These are phyloP conservation scores for Coniochaeta prunicola DNA, from an alignment of 2,329 filamentous ascomycete genomes.

Conservation along the genomic window DNA sequence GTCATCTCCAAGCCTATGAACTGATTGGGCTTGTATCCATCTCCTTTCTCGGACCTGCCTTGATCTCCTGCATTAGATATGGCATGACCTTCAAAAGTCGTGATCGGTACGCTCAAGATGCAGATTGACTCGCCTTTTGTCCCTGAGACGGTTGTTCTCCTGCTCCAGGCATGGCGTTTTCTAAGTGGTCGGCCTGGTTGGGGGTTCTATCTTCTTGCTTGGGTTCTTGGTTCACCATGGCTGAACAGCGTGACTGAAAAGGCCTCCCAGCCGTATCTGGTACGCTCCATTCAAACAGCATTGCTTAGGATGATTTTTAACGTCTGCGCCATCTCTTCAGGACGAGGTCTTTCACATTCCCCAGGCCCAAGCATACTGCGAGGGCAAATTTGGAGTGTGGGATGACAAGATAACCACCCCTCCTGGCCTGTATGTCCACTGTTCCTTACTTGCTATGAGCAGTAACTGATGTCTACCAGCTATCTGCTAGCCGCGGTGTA, in stretches of 20 bases:
- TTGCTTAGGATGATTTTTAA: neutral
- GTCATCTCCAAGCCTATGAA: too few species aligned
- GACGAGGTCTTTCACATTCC: slow-evolving; percentile 87
- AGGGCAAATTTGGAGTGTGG: slow-evolving; percentile 69
- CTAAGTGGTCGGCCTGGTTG: neutral
- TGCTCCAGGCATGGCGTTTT: neutral
- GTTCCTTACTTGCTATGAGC: slow-evolving; percentile 1
- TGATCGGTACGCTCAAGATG: neutral
- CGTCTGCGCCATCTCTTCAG: slow-evolving; percentile 30
- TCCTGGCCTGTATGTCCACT: slow-evolving; percentile 62
- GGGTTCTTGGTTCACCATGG: neutral
- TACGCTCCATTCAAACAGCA: slow-evolving; percentile 17
- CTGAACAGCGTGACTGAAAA: neutral
- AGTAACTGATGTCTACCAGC: slow-evolving; percentile 20
- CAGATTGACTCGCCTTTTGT: neutral
- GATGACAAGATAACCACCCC: slow-evolving; percentile 97
- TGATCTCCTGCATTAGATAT: neutral
- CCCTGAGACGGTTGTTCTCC: neutral
- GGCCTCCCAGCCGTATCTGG: slow-evolving; percentile 43
- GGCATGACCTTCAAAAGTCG: neutral
- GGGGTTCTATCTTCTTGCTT: neutral
- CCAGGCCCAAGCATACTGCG: slow-evolving; percentile 83
- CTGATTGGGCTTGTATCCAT: too few species aligned
- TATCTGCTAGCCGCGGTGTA: slow-evolving; percentile 39
- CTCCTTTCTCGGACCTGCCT: too few species aligned